phyloP scores from a whole-genome alignment of 2,329 filamentous ascomycete genomes.

The Triangularia setosa region DNA sequence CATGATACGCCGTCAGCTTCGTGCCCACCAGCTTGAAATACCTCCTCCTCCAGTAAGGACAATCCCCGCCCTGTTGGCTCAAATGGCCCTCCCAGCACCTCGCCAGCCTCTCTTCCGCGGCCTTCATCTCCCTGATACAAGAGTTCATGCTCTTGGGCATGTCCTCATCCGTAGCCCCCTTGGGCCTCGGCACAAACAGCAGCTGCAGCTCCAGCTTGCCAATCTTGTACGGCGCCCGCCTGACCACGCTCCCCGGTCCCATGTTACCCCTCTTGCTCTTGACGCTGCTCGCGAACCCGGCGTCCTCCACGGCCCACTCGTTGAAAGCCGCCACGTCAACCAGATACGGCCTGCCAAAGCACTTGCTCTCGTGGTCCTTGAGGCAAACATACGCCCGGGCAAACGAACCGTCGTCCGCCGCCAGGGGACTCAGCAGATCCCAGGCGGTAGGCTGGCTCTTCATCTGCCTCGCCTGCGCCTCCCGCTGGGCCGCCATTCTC shows the following conservation, averaged over 20 bases:
- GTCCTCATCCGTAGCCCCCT: slow-evolving; percentile 81
- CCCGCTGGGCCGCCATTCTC: slow-evolving; percentile 60
- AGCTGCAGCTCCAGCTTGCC: slow-evolving; percentile 93
- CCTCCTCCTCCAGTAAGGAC: slow-evolving; percentile 94
- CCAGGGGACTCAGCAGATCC: slow-evolving; percentile 81
- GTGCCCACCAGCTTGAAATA: slow-evolving; percentile 93
- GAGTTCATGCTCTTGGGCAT: slow-evolving; percentile 99
- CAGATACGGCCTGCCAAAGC: slow-evolving; percentile 82
- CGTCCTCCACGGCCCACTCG: slow-evolving; percentile 93
- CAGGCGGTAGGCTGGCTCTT: slow-evolving; percentile 68
- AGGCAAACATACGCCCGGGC: slow-evolving; percentile 89
- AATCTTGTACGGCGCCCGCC: slow-evolving; percentile 91
- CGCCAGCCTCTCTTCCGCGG: slow-evolving; percentile 75
- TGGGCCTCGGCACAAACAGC: slow-evolving; percentile 89
- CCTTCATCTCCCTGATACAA: slow-evolving; percentile 87
- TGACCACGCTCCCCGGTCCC: slow-evolving; percentile 51
- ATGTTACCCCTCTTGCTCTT: slow-evolving; percentile 84
- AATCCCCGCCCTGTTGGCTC: slow-evolving; percentile 96
- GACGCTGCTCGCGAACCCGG: slow-evolving; percentile 73
- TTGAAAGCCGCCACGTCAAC: slow-evolving; percentile 96
- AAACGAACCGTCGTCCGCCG: slow-evolving; percentile 90
- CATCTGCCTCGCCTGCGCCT: slow-evolving; percentile 60
- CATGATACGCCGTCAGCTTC: slow-evolving; percentile 92
- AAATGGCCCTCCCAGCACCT: slow-evolving; percentile 83
- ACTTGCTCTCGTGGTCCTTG: slow-evolving; percentile 83